Percentiles rank a stretch among this genome's conserved stretches.
Conservation (phyloP, 129 eudicot genomes). For the Gnaphalium uliginosum region DNA sequence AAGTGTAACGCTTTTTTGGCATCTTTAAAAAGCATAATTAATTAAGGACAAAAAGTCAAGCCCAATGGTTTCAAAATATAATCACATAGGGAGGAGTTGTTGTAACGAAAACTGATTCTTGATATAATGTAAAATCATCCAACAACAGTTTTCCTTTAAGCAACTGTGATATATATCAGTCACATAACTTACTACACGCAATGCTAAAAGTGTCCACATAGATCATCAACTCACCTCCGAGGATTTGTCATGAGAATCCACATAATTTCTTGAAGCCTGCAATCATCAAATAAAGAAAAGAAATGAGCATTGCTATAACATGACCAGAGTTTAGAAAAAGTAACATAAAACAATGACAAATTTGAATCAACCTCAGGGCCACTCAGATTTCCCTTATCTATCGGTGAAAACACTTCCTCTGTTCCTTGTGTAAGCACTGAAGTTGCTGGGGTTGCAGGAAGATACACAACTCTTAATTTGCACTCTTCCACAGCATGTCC, state of each 20-base stretch:
- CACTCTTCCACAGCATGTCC: constrained; percentile 78
- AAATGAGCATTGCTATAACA: neutral
- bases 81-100: neutral
- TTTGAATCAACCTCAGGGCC: constrained; percentile 43
- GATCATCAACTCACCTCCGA: constrained; percentile 47
- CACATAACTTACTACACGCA: too few species aligned
- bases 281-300: constrained; percentile 4
- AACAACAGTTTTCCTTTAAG: neutral
- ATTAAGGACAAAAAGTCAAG: neutral
- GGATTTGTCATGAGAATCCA: constrained; percentile 56
- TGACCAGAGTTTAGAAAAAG: neutral
- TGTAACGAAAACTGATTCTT: neutral
- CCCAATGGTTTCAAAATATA: neutral
- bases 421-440: constrained; percentile 62
- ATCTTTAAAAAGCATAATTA: neutral
- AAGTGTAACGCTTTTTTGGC: neutral
- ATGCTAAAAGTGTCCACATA: neutral
- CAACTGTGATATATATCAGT: too few species aligned
- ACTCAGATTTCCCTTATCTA: constrained; percentile 48
- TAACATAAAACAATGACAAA: constrained; percentile 5
- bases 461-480: constrained; percentile 76
- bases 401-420: constrained; percentile 68
- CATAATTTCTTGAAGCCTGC: constrained; percentile 45
- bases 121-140: neutral
- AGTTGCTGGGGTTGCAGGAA: constrained; percentile 46